Base-by-base conservation (phyloP, 202 grass and related monocot species). In the Tripidium arundinaceum region DNA sequence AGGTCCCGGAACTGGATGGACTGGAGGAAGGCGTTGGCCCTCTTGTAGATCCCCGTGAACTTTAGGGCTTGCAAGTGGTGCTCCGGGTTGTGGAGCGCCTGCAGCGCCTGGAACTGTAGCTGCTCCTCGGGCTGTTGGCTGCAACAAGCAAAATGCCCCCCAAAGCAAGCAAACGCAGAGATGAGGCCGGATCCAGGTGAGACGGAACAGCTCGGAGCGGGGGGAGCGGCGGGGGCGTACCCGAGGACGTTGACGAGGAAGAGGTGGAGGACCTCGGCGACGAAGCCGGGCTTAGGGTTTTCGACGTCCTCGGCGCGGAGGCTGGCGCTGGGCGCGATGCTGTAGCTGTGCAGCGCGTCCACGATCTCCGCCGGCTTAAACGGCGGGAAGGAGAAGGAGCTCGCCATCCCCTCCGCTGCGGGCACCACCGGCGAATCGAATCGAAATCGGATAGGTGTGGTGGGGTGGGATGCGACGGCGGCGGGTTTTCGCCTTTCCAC, bases 71-170 rank as follows among this genome's bases (percentile, higher is more conserved):
- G n/a, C n/a, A n/a, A n/a, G n/a, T n/a, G n/a, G n/a, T n/a, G n/a
- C n/a, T n/a, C n/a, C 11, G 91, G 91, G 74, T 93, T 93, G 15
- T 97, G 89, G 10, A 97, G 70, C 39, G 19, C 21, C 76, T 62
- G 61, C 65, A 94, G 73, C 28, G 72, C 61, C 19, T 78, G 33
- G 79, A 97, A 94, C 36, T 87, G 87, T 54, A 97, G 79, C 84
- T 94, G 91, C 21, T 22, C 33, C 50, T 92, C 80, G 24, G 70
- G 50, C 7, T 87, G 88, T 12, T 85, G 66, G 28, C 94, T 97
- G 79, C 8, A 5, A 68, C 49, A 42, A 3, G 12, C 39, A 40
- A 40, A 40, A 40, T 40, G 39, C 9, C 4, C 7, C 25, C 41
- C 13, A 13, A 5, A 36, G 18, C 15, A 25, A 13, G 5, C 10